Conservation (phyloP, 345 rosid species). For the Syzygium jambos region DNA sequence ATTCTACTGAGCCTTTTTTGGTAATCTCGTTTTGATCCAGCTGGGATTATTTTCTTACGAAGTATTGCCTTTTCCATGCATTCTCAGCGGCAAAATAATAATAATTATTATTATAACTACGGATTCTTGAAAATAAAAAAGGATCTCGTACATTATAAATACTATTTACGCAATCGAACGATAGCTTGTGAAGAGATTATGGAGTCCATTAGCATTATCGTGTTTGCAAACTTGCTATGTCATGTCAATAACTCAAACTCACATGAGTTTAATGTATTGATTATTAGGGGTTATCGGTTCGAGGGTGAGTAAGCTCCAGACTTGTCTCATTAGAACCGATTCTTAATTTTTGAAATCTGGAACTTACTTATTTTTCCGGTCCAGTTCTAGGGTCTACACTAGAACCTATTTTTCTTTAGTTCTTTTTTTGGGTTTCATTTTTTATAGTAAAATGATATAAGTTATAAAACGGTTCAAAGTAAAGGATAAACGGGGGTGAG, state of each 20-base stretch:
- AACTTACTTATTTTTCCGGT: not conserved
- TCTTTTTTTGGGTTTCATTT: no score
- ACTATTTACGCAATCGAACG: not conserved
- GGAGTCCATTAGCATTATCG: not conserved
- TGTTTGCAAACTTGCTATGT: no score
- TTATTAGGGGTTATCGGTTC: accelerated
- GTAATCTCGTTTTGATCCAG: not conserved
- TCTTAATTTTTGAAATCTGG: not conserved
- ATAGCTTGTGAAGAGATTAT: not conserved
- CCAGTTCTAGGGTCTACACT: not conserved
- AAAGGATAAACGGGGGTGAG: not conserved
- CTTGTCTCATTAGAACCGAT: no score
- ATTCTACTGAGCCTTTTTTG: not conserved
- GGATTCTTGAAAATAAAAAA: no score
- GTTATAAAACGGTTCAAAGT: not conserved
- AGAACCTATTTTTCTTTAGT: not conserved
- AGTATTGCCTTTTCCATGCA: not conserved
- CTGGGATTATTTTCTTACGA: not conserved
- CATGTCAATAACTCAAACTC: not conserved
- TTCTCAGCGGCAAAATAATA: not conserved
- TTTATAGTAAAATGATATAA: no score
- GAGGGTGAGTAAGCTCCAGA: no score
- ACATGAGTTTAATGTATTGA: not conserved
- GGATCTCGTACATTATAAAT: not conserved
- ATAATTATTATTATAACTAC: not conserved